These are phyloP conservation scores for Chenopodium formosanum DNA, from an alignment of 148 eudicot genomes.

Conservation along the genomic window DNA sequence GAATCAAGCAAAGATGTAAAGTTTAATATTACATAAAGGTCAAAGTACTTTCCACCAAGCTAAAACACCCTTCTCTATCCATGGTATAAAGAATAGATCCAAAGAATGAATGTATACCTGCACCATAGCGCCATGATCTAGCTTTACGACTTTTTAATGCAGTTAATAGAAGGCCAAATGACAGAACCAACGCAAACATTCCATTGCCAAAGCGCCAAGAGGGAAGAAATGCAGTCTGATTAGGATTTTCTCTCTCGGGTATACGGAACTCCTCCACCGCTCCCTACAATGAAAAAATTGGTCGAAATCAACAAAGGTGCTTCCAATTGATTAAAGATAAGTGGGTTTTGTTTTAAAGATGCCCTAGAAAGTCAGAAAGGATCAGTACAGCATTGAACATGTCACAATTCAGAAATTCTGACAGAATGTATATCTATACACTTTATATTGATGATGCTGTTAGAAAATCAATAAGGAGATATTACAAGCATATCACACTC, in stretches of 20 bases:
- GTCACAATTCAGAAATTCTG: background rate
- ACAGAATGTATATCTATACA: background rate
- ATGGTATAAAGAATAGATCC: background rate
- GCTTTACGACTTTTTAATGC: constrained; percentile 89
- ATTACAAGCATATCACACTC: constrained; percentile 31
- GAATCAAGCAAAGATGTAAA: background rate
- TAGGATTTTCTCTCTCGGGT: constrained; percentile 69
- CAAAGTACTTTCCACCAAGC: background rate
- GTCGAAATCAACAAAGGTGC: constrained; percentile 4
- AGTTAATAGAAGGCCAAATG: constrained; percentile 91
- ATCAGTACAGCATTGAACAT: background rate
- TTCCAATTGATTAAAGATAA: background rate
- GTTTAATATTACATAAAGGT: background rate
- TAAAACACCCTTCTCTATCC: background rate
- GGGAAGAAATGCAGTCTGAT: constrained; percentile 58
- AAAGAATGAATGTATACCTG: constrained; percentile 48
- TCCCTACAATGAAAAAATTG: constrained; percentile 51
- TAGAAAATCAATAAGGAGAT: background rate
- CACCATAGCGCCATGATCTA: constrained; percentile 97
- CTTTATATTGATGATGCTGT: background rate
- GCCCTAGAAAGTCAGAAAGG: background rate
- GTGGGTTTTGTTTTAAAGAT: background rate
- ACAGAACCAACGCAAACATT: constrained; percentile 94
- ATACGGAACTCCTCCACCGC: constrained; percentile 85
- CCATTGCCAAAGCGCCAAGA: constrained; percentile 99